Percentiles rank a stretch among this genome's conserved stretches.
Conservation (phyloP, 257 asterid species). For the Cynanchum wilfordii region DNA sequence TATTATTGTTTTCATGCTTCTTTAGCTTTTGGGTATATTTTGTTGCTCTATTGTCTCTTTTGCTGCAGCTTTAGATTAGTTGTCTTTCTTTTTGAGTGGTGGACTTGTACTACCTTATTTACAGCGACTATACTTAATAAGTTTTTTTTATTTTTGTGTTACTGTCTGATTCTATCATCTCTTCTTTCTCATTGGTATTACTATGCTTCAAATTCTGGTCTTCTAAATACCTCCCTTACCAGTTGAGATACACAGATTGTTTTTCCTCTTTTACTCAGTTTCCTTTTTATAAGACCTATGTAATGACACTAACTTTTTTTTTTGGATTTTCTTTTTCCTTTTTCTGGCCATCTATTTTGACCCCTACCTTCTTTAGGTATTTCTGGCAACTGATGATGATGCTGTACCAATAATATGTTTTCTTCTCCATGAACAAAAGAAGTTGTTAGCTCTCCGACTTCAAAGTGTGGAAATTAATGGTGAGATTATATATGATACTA, state of each 20-base stretch:
- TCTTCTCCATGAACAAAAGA: conserved; percentile 79
- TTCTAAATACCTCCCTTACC: neutral
- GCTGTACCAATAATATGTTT: conserved; percentile 66
- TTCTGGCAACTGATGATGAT: conserved; percentile 82
- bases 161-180: neutral
- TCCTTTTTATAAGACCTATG: neutral
- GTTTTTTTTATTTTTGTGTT: neutral
- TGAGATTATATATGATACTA: conserved; percentile 67
- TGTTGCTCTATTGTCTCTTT: neutral
- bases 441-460: conserved; percentile 66
- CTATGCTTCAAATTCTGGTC: neutral
- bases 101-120: neutral
- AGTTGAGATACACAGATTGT: neutral
- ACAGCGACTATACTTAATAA: neutral
- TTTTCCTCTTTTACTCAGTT: neutral
- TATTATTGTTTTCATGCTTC: neutral
- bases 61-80: neutral
- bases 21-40: neutral
- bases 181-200: neutral
- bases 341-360: conserved; percentile 12
- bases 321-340: neutral
- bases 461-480: conserved; percentile 63
- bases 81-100: neutral
- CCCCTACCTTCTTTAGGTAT: conserved; percentile 43
- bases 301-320: neutral